Conservation (phyloP, 1,139 yeast genomes). For the Scheffersomyces cryptocercus region DNA sequence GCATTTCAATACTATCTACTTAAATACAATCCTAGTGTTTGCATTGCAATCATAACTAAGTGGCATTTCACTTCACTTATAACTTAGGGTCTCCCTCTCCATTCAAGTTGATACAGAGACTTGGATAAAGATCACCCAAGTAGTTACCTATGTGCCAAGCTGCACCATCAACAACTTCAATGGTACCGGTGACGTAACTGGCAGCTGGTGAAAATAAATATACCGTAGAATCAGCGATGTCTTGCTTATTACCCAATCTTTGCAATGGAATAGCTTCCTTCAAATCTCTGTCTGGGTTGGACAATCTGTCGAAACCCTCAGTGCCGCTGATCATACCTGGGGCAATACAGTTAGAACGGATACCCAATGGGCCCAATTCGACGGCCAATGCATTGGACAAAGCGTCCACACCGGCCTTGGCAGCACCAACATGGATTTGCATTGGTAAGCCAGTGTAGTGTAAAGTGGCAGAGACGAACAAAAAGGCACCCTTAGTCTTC, state of each 20-base stretch:
- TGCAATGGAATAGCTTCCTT: constrained; percentile 66
- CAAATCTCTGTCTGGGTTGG: constrained; percentile 32
- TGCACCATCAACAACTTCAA: constrained; percentile 87
- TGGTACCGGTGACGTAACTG: constrained; percentile 72
- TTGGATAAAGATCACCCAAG: constrained; percentile 38
- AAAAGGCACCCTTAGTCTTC: constrained; percentile 65
- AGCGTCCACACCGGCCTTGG: constrained; percentile 93
- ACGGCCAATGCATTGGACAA: constrained; percentile 79
- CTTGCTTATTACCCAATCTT: constrained; percentile 70
- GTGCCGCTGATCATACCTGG: constrained; percentile 86
- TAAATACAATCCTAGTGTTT: constrained; percentile 1
- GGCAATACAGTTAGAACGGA: constrained; percentile 78
- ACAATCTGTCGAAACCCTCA: constrained; percentile 71
- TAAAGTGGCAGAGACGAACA: constrained; percentile 83
- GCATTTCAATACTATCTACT: background rate
- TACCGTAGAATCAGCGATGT: constrained; percentile 88
- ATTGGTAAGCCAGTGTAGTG: constrained; percentile 87
- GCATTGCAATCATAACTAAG: background rate
- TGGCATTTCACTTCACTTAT: constrained; percentile 2
- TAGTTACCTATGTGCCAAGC: constrained; percentile 75
- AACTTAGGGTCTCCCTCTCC: constrained; percentile 18
- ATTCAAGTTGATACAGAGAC: constrained; percentile 27
- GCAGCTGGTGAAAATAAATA: constrained; percentile 84
- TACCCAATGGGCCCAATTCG: constrained; percentile 86
- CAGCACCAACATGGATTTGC: constrained; percentile 88